Evolutionary conservation across 495 filamentous ascomycete species (phyloP).

Genomic region (Hypoxylon subgilvum): DNA sequence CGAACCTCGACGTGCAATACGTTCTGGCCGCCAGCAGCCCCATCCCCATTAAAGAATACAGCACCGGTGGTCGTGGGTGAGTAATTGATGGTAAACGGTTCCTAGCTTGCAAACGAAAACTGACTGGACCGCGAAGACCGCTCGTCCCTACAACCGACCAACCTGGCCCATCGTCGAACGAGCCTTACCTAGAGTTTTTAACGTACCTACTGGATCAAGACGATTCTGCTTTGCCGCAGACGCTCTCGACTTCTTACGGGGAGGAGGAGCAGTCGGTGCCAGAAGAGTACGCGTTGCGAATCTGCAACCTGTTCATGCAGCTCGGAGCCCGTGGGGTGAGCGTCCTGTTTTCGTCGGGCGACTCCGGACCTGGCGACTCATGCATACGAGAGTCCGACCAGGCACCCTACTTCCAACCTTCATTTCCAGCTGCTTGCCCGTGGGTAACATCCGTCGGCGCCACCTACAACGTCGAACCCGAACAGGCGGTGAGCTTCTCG

Average conservation of each 20-base stretch:
- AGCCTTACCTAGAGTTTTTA: constrained; percentile 78
- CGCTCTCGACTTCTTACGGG: constrained; percentile 76
- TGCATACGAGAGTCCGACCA: constrained; percentile 68
- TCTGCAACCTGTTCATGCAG: constrained; percentile 71
- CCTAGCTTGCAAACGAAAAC: not conserved
- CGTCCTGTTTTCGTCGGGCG: constrained; percentile 73
- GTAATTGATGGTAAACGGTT: not conserved
- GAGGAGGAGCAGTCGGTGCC: constrained; percentile 76
- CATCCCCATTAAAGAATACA: constrained; percentile 69
- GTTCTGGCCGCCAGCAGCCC: constrained; percentile 61
- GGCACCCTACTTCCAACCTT: constrained; percentile 69
- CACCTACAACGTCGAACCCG: constrained; percentile 63
- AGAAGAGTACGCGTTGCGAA: constrained; percentile 62
- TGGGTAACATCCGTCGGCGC: constrained; percentile 76
- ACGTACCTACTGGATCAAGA: constrained; percentile 51
- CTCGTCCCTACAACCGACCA: constrained; percentile 68
- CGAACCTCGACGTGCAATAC: constrained; percentile 77
- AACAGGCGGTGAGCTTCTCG: constrained; percentile 63
- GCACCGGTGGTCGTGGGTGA: constrained; percentile 65
- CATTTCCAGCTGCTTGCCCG: constrained; percentile 75
- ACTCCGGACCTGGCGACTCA: constrained; percentile 70
- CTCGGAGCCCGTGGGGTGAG: constrained; percentile 75
- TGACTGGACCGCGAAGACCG: constrained; percentile 35
- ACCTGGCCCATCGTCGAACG: constrained; percentile 62
- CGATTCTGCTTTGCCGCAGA: constrained; percentile 65